Percentiles rank a stretch among this genome's conserved stretches.
phyloP scores from a whole-genome alignment of 345 rosid species.

The Geranium brycei region DNA sequence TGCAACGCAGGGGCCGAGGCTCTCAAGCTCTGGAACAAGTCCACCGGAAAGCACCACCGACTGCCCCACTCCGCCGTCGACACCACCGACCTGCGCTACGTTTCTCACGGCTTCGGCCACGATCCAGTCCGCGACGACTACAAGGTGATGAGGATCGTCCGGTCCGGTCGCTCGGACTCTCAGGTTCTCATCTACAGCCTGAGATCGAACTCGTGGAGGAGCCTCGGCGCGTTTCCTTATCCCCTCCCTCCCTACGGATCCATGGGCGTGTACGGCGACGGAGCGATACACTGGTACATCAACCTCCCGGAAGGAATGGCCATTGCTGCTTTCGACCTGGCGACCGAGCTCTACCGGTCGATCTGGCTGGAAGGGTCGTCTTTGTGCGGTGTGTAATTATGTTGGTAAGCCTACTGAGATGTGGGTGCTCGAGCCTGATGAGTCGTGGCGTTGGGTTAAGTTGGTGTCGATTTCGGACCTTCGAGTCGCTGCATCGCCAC shows the following conservation, averaged over 20 bases:
- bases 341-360: neutral
- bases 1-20: neutral
- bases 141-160: neutral
- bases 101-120: neutral
- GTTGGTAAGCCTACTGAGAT: slow-evolving; percentile 1
- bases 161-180: neutral
- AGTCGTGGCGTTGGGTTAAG: too few relatives aligned
- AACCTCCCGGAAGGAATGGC: too few relatives aligned
- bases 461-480: too few relatives aligned
- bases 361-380: neutral
- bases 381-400: slow-evolving; percentile 7
- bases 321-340: slow-evolving; percentile 14
- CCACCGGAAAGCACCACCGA: neutral
- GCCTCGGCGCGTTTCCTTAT: slow-evolving; percentile 1
- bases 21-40: neutral
- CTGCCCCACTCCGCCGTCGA: neutral
- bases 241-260: neutral
- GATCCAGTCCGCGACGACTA: neutral
- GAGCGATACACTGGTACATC: too few relatives aligned
- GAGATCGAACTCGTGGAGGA: slow-evolving; percentile 2
- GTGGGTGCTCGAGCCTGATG: neutral
- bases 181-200: neutral
- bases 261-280: neutral
- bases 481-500: too few relatives aligned
- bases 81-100: neutral